A percentile compares a stretch with the other conserved stretches of the same genome.
phyloP scores from a whole-genome alignment of 2,329 filamentous ascomycete species.

The Colletotrichum cordylinicola region DNA sequence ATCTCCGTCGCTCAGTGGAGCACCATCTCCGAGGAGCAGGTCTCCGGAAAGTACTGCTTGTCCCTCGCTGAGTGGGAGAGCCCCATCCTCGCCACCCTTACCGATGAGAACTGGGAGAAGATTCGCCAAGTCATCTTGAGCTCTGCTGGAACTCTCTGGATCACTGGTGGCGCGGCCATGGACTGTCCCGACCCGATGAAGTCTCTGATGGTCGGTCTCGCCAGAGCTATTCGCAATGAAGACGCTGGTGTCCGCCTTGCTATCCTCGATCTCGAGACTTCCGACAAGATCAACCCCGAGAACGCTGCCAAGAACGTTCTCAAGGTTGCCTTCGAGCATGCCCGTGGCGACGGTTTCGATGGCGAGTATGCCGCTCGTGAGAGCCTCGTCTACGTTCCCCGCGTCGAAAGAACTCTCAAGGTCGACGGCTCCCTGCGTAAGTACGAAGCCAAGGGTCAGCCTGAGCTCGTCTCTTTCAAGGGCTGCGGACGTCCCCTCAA shows the following conservation, averaged over 20 bases:
- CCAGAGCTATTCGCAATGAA: conserved; percentile 24
- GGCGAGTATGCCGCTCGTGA: conserved; percentile 7
- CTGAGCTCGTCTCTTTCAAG: conserved; percentile 4
- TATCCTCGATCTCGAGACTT: conserved; percentile 9
- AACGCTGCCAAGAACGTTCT: background rate
- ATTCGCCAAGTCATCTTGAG: conserved; percentile 1
- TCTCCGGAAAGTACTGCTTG: conserved; percentile 7
- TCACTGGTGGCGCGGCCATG: conserved; percentile 18
- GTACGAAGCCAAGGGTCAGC: conserved; percentile 13
- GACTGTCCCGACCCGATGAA: conserved; percentile 12
- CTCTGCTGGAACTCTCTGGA: conserved; percentile 14
- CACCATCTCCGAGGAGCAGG: background rate
- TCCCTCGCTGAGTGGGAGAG: conserved; percentile 7
- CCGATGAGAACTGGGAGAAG: conserved; percentile 6
- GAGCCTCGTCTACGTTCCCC: conserved; percentile 3
- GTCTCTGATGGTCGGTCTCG: conserved; percentile 16
- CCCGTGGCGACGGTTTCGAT: background rate
- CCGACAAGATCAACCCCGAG: background rate
- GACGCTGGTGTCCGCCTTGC: conserved; percentile 13
- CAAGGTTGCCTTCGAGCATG: background rate
- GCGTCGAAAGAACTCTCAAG: background rate
- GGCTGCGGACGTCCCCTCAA: conserved; percentile 19
- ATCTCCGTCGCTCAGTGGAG: background rate
- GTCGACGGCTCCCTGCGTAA: background rate
- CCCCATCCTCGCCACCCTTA: background rate